These are phyloP conservation scores for Yarrowia sp. DNA, from an alignment of 805 yeast species.

Conservation along the genomic window DNA sequence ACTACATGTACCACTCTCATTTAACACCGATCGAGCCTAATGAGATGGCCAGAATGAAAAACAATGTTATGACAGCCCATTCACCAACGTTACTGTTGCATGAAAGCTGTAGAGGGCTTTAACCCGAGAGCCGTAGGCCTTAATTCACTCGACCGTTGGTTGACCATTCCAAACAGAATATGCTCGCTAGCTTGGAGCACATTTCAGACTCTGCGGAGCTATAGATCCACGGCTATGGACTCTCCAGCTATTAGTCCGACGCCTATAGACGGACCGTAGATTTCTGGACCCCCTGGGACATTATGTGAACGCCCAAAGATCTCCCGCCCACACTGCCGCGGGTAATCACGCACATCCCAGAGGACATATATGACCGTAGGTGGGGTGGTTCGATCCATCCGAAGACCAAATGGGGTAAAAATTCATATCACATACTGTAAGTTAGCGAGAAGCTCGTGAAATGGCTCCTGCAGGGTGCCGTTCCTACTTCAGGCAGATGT, in stretches of 20 bases:
- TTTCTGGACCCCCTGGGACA: too few relatives aligned
- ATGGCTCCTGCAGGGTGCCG: background rate
- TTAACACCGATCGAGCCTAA: background rate
- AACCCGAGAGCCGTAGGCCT: background rate
- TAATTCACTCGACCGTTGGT: background rate
- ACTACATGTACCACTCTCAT: too few relatives aligned
- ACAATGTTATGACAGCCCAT: background rate
- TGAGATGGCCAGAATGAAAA: background rate
- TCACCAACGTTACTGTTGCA: constrained; percentile 2
- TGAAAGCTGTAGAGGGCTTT: background rate
- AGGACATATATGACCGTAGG: background rate
- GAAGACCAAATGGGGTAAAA: background rate
- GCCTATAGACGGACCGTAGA: too few relatives aligned
- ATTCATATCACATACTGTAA: background rate
- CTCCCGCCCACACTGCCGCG: too few relatives aligned
- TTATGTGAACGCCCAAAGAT: too few relatives aligned
- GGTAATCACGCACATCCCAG: background rate
- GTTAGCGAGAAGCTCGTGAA: background rate
- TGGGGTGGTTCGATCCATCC: background rate
- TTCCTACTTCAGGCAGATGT: background rate
- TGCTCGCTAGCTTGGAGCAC: background rate
- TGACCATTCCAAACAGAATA: too few relatives aligned
- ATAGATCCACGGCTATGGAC: too few relatives aligned
- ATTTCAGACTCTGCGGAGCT: background rate
- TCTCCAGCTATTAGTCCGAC: too few relatives aligned